Base-by-base conservation (phyloP, 805 yeast genomes). In the Lachancea mirantina region DNA sequence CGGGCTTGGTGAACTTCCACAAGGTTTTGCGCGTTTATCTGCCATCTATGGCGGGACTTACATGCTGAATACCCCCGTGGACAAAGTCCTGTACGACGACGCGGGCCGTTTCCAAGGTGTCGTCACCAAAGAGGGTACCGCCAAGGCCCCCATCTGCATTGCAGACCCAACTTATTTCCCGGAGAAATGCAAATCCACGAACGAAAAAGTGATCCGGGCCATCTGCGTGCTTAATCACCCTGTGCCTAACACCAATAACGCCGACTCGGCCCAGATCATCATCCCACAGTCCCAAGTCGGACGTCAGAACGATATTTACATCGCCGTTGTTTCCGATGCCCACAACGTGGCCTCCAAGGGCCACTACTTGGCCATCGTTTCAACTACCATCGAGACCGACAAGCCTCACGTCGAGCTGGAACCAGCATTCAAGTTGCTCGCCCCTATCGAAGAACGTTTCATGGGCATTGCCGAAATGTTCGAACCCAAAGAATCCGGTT, bases 131-230 rank as follows among this genome's bases (percentile, higher is more conserved):
- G 92, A 87, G 49, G 97, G 96, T 42, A 70, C 70, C 25, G 96
- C 95, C 10, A 80, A 75, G 50, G 95, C 98, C 0, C 95, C 95
- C 41, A 65, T 87, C 38, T 94, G 92, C 21, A 87, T 92, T 63
- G 95, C 95, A 16, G 98, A 92, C 59, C 98, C 98, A 38, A 89
- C 97, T 13, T 92, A 92, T 54, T 92, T 92, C 76, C 96, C 96
- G 71, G 55, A 54, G 9, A 47, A 58, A 32, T 60, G 66, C 35
- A 56, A 58, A 38, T 46, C 66, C 4, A 50, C 58, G 5, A 61
- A 59, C 13, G 61, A 54, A 36, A 45, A 51, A 39, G 52, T 54
- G 35, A 61, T 61, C 21, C 61, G 68, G 49, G 64, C 67, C 14
- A 56, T 92, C 68, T 87, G 97, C 57, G 72, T 92, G 39, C 66